A percentile compares a stretch with the other conserved stretches of the same genome.
Conservation (phyloP, 2,329 filamentous ascomycete genomes). For the Dactylellina haptotyla region DNA sequence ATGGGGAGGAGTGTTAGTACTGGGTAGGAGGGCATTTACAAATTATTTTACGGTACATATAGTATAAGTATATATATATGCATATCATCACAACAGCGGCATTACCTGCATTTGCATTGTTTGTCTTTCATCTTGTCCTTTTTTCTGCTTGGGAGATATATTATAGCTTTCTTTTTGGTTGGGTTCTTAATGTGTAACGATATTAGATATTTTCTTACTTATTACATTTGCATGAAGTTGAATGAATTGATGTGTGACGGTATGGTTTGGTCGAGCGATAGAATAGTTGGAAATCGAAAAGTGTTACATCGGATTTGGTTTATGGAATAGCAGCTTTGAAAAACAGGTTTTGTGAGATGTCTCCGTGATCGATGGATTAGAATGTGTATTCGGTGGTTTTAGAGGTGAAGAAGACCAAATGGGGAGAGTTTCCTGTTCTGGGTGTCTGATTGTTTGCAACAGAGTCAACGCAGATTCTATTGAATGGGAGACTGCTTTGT, state of each 20-base stretch:
- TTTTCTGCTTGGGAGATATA: conserved; percentile 41
- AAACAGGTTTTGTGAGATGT: no score
- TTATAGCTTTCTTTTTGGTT: no score
- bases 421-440: background rate
- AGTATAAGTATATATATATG: background rate
- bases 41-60: background rate
- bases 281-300: no score
- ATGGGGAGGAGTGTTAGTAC: background rate
- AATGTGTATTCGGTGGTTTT: background rate
- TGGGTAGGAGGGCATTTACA: background rate
- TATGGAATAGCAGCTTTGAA: no score
- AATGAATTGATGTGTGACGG: background rate
- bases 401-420: background rate
- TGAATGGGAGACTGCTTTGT: background rate
- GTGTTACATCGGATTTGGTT: no score
- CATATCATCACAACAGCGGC: no score
- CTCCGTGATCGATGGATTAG: no score
- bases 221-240: no score
- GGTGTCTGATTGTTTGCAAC: background rate
- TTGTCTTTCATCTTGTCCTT: conserved; percentile 25
- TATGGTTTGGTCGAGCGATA: background rate
- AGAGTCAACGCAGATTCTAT: background rate
- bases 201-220: conserved; percentile 4
- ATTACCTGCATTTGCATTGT: conserved; percentile 1
- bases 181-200: conserved; percentile 16